Percentiles rank a stretch among this genome's conserved stretches.
These are phyloP conservation scores for Phoma sp. DNA, from an alignment of 2,329 filamentous ascomycete genomes.

Conservation along the genomic window DNA sequence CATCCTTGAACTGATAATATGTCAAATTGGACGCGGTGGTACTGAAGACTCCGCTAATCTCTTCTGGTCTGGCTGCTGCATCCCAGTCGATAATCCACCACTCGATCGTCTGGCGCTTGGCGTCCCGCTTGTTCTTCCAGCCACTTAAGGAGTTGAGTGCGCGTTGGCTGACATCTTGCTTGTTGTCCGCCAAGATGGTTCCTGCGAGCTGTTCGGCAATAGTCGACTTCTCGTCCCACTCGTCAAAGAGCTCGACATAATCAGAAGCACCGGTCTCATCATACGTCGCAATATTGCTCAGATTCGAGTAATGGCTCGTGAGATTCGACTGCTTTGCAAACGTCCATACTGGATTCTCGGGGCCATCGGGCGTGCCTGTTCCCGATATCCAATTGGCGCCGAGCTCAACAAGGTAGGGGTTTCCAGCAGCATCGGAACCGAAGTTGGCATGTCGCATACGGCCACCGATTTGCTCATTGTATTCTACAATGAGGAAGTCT, in stretches of 20 bases:
- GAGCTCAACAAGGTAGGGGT: conserved; percentile 61
- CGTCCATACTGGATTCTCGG: conserved; percentile 68
- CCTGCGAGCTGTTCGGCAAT: conserved; percentile 61
- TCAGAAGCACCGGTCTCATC: conserved; percentile 62
- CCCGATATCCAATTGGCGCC: conserved; percentile 71
- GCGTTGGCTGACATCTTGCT: conserved; percentile 67
- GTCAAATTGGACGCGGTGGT: conserved; percentile 65
- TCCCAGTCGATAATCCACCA: conserved; percentile 68
- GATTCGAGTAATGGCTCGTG: conserved; percentile 64
- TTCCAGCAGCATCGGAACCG: conserved; percentile 58
- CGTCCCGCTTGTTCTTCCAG: conserved; percentile 66
- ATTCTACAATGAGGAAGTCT: conserved; percentile 71
- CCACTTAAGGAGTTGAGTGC: conserved; percentile 61
- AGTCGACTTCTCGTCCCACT: conserved; percentile 56
- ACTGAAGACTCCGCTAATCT: conserved; percentile 62
- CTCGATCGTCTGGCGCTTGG: conserved; percentile 64
- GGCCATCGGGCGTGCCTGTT: conserved; percentile 44
- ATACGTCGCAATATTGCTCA: conserved; percentile 64
- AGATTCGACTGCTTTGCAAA: conserved; percentile 65
- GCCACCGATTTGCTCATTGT: conserved; percentile 67
- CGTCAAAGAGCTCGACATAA: conserved; percentile 58
- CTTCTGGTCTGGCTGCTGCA: conserved; percentile 62
- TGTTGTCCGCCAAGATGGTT: conserved; percentile 61
- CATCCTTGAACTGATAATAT: conserved; percentile 66
- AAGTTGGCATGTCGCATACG: conserved; percentile 65